Conservation (phyloP, 164 flowering plant species). For the Berberis thunbergii region DNA sequence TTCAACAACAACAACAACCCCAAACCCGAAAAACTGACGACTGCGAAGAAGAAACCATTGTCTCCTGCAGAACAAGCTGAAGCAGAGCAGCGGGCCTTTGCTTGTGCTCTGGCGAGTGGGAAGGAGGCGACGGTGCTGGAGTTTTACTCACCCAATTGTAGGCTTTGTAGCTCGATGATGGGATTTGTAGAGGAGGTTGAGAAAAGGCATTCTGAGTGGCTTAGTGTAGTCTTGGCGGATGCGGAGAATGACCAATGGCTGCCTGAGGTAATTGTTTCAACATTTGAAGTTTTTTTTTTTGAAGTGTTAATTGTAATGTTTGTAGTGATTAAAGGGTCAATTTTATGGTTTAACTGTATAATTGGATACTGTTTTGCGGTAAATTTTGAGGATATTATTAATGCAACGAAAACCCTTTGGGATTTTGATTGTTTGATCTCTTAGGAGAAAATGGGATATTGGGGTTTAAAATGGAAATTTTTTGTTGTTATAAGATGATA, state of each 20-base stretch:
- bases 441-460: too few relatives aligned
- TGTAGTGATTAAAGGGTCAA: not conserved
- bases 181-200: conserved; percentile 61
- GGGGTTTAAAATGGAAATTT: too few relatives aligned
- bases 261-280: conserved; percentile 65
- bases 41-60: conserved; percentile 14
- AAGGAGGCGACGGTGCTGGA: conserved; percentile 86
- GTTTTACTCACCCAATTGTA: conserved; percentile 90
- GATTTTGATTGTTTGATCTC: too few relatives aligned
- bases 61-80: conserved; percentile 75
- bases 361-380: too few relatives aligned
- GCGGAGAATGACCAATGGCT: conserved; percentile 92
- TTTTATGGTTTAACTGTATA: not conserved
- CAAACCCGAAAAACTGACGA: conserved; percentile 5
- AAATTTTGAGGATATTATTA: too few relatives aligned
- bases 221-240: conserved; percentile 88
- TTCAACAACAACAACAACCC: conserved; percentile 3
- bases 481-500: too few relatives aligned
- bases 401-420: too few relatives aligned
- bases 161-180: conserved; percentile 74
- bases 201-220: conserved; percentile 63
- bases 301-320: not conserved
- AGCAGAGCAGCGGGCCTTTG: conserved; percentile 83
- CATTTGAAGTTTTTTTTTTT: not conserved
- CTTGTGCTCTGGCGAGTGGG: conserved; percentile 62